Evolutionary conservation across 805 yeast genomes (phyloP), one percentile per base, ranked within the genome.

Genomic region (Starmerella potacharoeniae): DNA sequence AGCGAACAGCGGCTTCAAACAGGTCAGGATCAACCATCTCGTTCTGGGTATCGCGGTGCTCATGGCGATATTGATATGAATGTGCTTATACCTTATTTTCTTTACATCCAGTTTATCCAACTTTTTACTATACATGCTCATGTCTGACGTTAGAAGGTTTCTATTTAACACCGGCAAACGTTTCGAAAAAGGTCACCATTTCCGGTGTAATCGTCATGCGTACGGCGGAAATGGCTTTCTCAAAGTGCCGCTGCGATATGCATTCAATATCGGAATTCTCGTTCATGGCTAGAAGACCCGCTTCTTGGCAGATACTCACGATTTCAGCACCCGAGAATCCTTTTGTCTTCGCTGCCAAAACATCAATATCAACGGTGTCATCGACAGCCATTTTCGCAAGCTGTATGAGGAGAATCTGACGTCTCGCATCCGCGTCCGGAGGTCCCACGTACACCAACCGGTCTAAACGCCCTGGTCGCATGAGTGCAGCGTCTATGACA

Each of bases 241-340:
- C 81, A 62, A 88, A 89, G 67, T 93, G 96, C 35, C 73, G 72
- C 57, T 73, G 74, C n/a, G 69, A 68, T 0, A 90, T 95, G 6
- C 62, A 60, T 42, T 45, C 58, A 16, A 63, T 63, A 4, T 79
- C 71, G 6, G 77, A 68, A 58, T 85, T 71, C 61, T 87, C 96
- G 83, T 87, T 88, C 55, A 93, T 82, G 0, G 97, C 96, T n/a
- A 85, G 80, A 11, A 93, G 71, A 2, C 98, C 98, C 0, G 97
- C 96, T 68, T 91, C 97, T 68, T 90, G 97, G 63, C 96, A 87
- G 22, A 91, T 68, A 22, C 89, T 75, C 0, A 90, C 95, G 40
- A 93, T 86, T 68, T 93, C 98, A 0, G 97, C 96, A 39, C 99
- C 99, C 0, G 97, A 89, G 65, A 95, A 89, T 0, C 98, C 97